Conservation (phyloP, 192 early-diverging fungal genomes). For the Phlyctochytrium arcticum region DNA sequence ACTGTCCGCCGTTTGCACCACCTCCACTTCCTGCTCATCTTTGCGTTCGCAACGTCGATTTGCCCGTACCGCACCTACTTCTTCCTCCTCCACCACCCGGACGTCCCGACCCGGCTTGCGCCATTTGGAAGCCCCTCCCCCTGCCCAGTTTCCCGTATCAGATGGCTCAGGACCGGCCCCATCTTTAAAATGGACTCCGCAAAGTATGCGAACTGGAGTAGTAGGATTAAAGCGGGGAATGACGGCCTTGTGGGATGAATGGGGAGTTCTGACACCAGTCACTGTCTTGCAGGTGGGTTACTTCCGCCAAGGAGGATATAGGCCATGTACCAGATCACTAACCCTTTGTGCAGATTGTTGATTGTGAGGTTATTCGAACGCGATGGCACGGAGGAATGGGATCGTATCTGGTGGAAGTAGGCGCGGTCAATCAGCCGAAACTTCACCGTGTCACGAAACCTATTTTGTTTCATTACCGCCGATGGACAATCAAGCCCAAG, state of each 20-base stretch:
- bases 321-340: neutral
- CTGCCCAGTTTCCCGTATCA: constrained; percentile 9
- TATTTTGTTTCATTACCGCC: constrained; percentile 69
- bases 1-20: no score
- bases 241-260: constrained; percentile 91
- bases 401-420: constrained; percentile 44
- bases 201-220: constrained; percentile 52
- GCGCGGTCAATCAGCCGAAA: constrained; percentile 30
- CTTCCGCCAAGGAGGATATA: neutral
- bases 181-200: constrained; percentile 20
- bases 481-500: constrained; percentile 70
- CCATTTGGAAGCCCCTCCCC: constrained; percentile 9
- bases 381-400: constrained; percentile 32
- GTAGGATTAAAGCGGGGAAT: constrained; percentile 94
- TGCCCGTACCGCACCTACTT: neutral
- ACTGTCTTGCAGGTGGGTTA: constrained; percentile 76
- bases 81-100: neutral
- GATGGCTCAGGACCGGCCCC: constrained; percentile 2
- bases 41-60: neutral
- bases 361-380: constrained; percentile 42
- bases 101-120: constrained; percentile 10
- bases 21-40: no score
- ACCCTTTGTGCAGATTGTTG: constrained; percentile 26
- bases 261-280: constrained; percentile 83
- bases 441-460: constrained; percentile 63